These are phyloP conservation scores for Larix kaempferi DNA, from an alignment of 75 land plant genomes.

Conservation along the genomic window DNA sequence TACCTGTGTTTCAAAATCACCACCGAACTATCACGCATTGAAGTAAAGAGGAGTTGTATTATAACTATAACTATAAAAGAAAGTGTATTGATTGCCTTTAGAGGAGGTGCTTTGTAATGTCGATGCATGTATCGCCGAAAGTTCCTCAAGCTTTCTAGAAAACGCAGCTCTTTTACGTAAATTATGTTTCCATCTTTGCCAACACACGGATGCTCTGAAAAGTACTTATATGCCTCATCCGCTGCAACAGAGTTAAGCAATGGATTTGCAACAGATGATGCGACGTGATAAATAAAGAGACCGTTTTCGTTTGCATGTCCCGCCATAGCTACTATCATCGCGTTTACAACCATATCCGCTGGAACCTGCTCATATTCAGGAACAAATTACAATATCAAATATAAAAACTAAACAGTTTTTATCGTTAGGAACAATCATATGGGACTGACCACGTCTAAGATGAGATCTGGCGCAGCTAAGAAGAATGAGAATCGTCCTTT, in stretches of 20 bases:
- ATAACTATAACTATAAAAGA: not conserved
- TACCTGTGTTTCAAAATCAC: not conserved
- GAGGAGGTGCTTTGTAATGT: conserved; percentile 17
- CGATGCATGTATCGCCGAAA: conserved; percentile 18
- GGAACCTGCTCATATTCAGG: conserved; percentile 42
- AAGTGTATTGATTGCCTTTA: conserved; percentile 7
- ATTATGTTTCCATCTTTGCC: conserved; percentile 34
- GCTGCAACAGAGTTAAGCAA: conserved; percentile 25
- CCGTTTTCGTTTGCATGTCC: conserved; percentile 23
- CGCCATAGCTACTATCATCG: conserved; percentile 48
- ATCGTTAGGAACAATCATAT: not conserved
- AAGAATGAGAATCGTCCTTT: conserved; percentile 19
- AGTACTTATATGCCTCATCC: conserved; percentile 25
- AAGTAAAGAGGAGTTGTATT: no score
- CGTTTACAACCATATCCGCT: conserved; percentile 71
- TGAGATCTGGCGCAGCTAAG: conserved; percentile 10
- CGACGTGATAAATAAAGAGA: conserved; percentile 49
- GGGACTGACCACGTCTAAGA: conserved; percentile 22
- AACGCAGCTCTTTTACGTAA: not conserved
- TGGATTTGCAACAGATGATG: conserved; percentile 55
- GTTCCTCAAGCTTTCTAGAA: conserved; percentile 21
- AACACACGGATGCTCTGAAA: conserved; percentile 34
- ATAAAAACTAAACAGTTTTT: not conserved
- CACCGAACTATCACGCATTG: no score
- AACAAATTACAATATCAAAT: not conserved